phyloP scores from a whole-genome alignment of 2,329 filamentous ascomycete genomes.

The Cordyceps pruinosa region DNA sequence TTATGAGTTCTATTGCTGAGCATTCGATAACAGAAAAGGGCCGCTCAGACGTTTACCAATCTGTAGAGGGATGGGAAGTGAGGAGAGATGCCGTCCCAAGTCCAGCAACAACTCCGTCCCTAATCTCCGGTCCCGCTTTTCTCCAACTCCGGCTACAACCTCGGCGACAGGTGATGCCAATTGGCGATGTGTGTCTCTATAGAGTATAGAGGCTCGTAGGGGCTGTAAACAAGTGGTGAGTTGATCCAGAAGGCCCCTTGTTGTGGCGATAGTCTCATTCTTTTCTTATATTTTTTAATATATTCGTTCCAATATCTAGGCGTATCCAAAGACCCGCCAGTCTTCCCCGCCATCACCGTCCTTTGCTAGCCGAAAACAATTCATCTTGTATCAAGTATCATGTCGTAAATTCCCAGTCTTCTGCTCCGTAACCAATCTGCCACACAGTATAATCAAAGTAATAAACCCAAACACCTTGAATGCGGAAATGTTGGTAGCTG shows the following conservation, averaged over 20 bases:
- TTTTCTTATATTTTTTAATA: too few species aligned
- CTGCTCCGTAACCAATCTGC: too few species aligned
- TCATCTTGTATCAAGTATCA: too few species aligned
- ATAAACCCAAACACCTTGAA: background rate
- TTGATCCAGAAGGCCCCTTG: too few species aligned
- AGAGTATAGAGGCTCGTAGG: too few species aligned
- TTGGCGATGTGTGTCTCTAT: background rate
- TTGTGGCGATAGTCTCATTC: too few species aligned
- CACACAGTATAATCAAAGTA: background rate
- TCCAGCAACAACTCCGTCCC: background rate
- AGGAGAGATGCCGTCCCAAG: background rate
- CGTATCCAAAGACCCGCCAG: too few species aligned
- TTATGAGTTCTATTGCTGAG: background rate
- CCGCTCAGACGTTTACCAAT: background rate
- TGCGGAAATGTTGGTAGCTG: background rate
- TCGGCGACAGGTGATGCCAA: background rate
- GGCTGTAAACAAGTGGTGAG: too few species aligned
- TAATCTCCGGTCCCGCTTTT: slow-evolving; percentile 5
- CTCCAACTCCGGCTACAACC: background rate
- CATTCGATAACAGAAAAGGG: background rate
- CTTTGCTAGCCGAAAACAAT: too few species aligned
- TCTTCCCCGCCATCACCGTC: too few species aligned
- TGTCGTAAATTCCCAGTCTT: too few species aligned
- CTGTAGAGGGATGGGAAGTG: background rate
- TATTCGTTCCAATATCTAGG: too few species aligned